These are phyloP conservation scores for Ogataea hybrid DNA, from an alignment of 1,139 yeast species.

Conservation along the genomic window DNA sequence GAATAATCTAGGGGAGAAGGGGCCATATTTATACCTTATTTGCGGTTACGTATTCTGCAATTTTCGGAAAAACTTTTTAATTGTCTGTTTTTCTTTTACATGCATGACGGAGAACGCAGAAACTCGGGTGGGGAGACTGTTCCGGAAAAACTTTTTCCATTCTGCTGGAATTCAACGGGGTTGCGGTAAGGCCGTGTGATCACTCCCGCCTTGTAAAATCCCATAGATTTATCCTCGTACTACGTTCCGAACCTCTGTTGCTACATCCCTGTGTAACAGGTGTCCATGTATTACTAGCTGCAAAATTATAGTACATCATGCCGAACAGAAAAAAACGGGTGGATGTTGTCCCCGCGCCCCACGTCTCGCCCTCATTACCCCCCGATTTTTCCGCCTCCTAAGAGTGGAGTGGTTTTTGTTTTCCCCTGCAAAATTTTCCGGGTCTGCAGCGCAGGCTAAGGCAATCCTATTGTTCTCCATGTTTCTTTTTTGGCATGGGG, in stretches of 20 bases:
- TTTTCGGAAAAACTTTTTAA: constrained; percentile 9
- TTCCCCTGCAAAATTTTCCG: constrained; percentile 10
- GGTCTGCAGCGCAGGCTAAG: background rate
- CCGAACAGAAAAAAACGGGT: background rate
- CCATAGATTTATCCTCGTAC: background rate
- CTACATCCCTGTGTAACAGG: too few relatives aligned
- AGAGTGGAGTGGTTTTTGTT: constrained; percentile 4
- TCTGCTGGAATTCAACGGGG: constrained; percentile 4
- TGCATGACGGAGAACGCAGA: constrained; percentile 3
- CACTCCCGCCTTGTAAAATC: background rate
- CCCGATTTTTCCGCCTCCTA: constrained; percentile 4
- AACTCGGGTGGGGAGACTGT: constrained; percentile 7
- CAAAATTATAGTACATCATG: too few relatives aligned
- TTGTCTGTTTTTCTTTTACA: constrained; percentile 3
- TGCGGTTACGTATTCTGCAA: constrained; percentile 5
- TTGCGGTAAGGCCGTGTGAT: constrained; percentile 1
- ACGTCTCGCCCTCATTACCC: constrained; percentile 5
- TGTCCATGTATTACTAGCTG: background rate
- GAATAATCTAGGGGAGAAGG: background rate
- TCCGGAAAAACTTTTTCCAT: constrained; percentile 10
- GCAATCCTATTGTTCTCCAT: background rate
- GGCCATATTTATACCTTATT: constrained; percentile 1
- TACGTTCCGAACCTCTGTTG: background rate
- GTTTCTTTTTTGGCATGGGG: constrained; percentile 7
- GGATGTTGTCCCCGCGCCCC: constrained; percentile 2